phyloP scores from a whole-genome alignment of 768 basidiomycete species.

The Kockovaella imperatae region DNA sequence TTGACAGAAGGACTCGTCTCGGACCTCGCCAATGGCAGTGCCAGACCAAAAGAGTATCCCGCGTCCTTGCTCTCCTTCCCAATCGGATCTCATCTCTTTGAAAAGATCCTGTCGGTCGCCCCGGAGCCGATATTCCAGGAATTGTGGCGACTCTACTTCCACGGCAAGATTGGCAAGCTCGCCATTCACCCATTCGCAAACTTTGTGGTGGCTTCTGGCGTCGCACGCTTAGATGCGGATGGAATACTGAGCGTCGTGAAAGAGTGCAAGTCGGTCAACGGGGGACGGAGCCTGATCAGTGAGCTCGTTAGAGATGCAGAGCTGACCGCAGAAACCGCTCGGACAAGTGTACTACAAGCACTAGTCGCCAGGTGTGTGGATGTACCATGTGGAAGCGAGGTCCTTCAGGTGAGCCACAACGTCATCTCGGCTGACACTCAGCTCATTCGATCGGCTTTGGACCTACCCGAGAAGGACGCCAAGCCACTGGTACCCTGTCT shows the following conservation, averaged over 20 bases:
- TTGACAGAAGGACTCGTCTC: conserved; percentile 69
- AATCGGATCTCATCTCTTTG: conserved; percentile 84
- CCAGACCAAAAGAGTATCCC: conserved; percentile 58
- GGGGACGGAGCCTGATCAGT: conserved; percentile 59
- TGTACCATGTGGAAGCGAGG: conserved; percentile 38
- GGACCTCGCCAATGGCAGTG: conserved; percentile 41
- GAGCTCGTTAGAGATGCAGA: conserved; percentile 50
- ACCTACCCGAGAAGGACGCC: conserved; percentile 52
- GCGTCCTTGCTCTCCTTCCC: conserved; percentile 73
- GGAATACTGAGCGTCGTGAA: conserved; percentile 54
- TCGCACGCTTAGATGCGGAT: conserved; percentile 55
- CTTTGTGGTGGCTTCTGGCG: conserved; percentile 76
- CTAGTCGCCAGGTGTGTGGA: conserved; percentile 60
- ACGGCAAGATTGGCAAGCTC: conserved; percentile 60
- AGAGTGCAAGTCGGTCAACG: conserved; percentile 56
- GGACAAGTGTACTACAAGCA: conserved; percentile 71
- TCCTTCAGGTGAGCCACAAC: no score
- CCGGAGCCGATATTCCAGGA: conserved; percentile 57
- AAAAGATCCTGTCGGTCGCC: conserved; percentile 61
- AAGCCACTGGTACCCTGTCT: conserved; percentile 60
- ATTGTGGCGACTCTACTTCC: conserved; percentile 73
- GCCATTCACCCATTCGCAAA: conserved; percentile 86
- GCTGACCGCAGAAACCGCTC: conserved; percentile 56
- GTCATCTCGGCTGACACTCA: conserved; percentile 41
- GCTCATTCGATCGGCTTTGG: conserved; percentile 59